A percentile compares a stretch with the other conserved stretches of the same genome.
Conservation (phyloP, 305 asterid species). For the Galium porrigens region DNA sequence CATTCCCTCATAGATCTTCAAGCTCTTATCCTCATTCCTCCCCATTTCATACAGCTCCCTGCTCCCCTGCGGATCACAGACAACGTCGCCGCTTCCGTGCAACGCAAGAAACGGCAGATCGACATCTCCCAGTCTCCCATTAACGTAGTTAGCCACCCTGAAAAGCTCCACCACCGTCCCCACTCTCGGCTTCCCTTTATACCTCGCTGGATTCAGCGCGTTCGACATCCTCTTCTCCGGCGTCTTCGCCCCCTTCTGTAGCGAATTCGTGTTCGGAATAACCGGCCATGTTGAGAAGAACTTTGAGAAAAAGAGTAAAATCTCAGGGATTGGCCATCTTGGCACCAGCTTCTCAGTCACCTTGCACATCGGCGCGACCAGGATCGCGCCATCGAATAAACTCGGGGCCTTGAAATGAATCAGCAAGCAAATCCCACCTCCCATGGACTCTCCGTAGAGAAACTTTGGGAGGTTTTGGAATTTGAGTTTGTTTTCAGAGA, state of each 20-base stretch:
- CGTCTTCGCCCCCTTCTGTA: slow-evolving; percentile 67
- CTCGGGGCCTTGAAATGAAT: slow-evolving; percentile 38
- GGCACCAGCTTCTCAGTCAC: slow-evolving; percentile 71
- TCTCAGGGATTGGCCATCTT: slow-evolving; percentile 58
- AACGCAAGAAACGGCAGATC: slow-evolving; percentile 46
- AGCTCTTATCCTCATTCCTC: slow-evolving; percentile 48
- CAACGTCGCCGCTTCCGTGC: slow-evolving; percentile 76
- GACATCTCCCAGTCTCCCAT: slow-evolving; percentile 43
- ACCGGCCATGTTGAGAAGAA: slow-evolving; percentile 52
- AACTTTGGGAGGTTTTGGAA: slow-evolving; percentile 32
- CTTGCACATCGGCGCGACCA: slow-evolving; percentile 83
- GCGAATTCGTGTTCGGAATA: slow-evolving; percentile 61
- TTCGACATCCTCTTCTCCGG: slow-evolving; percentile 43
- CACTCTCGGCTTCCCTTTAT: slow-evolving; percentile 63
- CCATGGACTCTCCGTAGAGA: slow-evolving; percentile 78
- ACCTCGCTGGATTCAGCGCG: slow-evolving; percentile 55
- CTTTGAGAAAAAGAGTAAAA: slow-evolving; percentile 39
- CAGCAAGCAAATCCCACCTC: slow-evolving; percentile 70
- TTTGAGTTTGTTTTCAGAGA: slow-evolving; percentile 24
- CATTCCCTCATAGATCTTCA: slow-evolving; percentile 76
- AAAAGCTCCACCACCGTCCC: slow-evolving; percentile 65
- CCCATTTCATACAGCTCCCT: slow-evolving; percentile 56
- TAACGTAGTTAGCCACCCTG: slow-evolving; percentile 51
- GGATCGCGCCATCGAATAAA: slow-evolving; percentile 46
- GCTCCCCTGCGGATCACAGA: slow-evolving; percentile 75